These are phyloP conservation scores for Alnus rubra DNA, from an alignment of 306 rosid species.

Conservation along the genomic window DNA sequence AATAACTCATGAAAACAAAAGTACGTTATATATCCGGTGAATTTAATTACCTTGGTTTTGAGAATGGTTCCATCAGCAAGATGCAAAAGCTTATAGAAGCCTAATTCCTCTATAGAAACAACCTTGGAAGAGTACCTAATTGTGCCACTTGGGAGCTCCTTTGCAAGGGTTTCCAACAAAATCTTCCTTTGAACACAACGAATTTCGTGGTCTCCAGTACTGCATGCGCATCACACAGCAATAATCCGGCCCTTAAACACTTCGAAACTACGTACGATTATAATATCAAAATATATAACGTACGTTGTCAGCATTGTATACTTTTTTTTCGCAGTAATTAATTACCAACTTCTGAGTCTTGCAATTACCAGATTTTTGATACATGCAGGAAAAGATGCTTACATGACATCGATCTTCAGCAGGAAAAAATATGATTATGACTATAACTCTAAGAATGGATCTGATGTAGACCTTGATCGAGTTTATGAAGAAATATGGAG, in stretches of 20 bases:
- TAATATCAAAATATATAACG: background rate
- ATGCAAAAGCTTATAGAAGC: slow-evolving; percentile 56
- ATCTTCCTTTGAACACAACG: slow-evolving; percentile 55
- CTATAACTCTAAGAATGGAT: no score
- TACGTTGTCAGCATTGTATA: background rate
- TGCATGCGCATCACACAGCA: background rate
- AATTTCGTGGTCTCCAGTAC: slow-evolving; percentile 38
- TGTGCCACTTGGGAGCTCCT: slow-evolving; percentile 69
- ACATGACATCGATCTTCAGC: no score
- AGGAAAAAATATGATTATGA: no score
- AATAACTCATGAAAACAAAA: no score
- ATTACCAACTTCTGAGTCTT: no score
- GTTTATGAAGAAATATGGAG: no score
- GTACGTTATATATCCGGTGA: no score
- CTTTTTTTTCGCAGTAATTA: background rate
- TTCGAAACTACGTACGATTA: background rate
- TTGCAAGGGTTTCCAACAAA: slow-evolving; percentile 59
- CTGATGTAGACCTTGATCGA: no score
- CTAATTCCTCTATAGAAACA: slow-evolving; percentile 65
- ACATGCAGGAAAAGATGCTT: no score
- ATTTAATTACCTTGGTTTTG: slow-evolving; percentile 49
- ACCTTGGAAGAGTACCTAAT: slow-evolving; percentile 71
- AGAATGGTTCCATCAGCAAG: slow-evolving; percentile 64
- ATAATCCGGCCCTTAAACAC: background rate
- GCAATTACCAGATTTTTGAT: no score